phyloP scores from a whole-genome alignment of 805 yeast species.

The Candida piceae region DNA sequence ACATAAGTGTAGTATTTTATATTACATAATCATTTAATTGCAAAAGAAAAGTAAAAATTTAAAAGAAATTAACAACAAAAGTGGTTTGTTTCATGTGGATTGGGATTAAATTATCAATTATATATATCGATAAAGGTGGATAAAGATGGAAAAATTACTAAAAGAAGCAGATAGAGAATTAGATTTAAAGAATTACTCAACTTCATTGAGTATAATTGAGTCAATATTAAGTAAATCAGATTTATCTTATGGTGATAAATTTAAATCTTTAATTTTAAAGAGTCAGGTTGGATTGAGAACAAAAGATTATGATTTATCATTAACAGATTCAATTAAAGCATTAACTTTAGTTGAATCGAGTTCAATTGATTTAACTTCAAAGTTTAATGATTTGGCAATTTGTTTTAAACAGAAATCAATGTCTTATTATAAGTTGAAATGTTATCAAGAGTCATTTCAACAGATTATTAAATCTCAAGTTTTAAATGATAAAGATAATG shows the following conservation, averaged over 20 bases:
- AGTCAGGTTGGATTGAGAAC: conserved; percentile 46
- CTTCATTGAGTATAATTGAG: too few relatives aligned
- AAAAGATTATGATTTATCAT: conserved; percentile 43
- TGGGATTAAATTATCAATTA: too few relatives aligned
- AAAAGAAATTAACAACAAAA: too few relatives aligned
- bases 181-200: too few relatives aligned
- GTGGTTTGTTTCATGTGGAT: too few relatives aligned
- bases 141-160: too few relatives aligned
- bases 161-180: too few relatives aligned
- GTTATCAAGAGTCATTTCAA: conserved; percentile 35
- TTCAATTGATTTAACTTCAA: conserved; percentile 42
- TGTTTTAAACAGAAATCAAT: conserved; percentile 48
- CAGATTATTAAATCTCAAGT: conserved; percentile 39
- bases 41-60: too few relatives aligned
- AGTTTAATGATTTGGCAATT: conserved; percentile 40
- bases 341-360: conserved; percentile 32
- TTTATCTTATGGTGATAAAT: conserved; percentile 5
- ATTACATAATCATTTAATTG: too few relatives aligned
- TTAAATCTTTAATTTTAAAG: conserved; percentile 43
- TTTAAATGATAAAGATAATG: conserved; percentile 39
- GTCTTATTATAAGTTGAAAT: conserved; percentile 40
- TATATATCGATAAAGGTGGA: too few relatives aligned
- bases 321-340: conserved; percentile 42
- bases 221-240: too few relatives aligned
- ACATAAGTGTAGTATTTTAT: too few relatives aligned